A percentile compares a stretch with the other conserved stretches of the same genome.
phyloP scores from a whole-genome alignment of 805 yeast species.

The Sugiyamaella marilandica region DNA sequence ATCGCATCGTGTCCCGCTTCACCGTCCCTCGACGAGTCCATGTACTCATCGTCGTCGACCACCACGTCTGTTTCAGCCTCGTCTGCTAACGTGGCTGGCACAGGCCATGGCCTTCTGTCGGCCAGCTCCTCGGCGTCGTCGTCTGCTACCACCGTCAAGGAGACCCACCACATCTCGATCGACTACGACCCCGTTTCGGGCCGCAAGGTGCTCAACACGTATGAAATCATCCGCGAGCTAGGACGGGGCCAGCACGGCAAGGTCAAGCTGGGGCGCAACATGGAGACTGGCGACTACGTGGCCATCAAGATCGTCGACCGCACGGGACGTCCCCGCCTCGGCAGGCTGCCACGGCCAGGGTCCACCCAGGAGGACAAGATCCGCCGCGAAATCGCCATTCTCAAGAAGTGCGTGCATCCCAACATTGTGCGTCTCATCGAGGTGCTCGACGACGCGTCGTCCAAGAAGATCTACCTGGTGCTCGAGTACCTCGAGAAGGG shows the following conservation, averaged over 20 bases:
- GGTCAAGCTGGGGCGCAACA: constrained; percentile 82
- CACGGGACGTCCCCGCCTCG: constrained; percentile 51
- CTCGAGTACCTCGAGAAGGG: constrained; percentile 88
- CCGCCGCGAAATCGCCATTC: constrained; percentile 83
- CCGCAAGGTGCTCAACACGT: constrained; percentile 78
- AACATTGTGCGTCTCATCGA: constrained; percentile 84
- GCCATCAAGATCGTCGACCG: constrained; percentile 93
- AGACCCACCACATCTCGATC: constrained; percentile 70
- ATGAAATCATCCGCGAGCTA: constrained; percentile 79
- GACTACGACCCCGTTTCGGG: constrained; percentile 86
- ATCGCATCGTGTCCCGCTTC: neutral
- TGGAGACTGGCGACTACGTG: constrained; percentile 53
- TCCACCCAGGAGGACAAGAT: constrained; percentile 67
- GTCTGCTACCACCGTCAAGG: constrained; percentile 54
- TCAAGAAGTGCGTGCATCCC: constrained; percentile 84
- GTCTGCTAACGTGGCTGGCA: neutral
- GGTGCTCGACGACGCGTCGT: constrained; percentile 79
- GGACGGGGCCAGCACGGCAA: constrained; percentile 99
- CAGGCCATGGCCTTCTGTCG: neutral
- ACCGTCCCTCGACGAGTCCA: neutral
- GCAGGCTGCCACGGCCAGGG: constrained; percentile 32
- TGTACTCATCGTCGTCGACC: neutral
- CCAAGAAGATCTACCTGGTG: constrained; percentile 83
- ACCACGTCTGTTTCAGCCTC: neutral
- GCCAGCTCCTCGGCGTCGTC: constrained; percentile 6